Evolutionary conservation across 106 monocot species (phyloP), one percentile per base, ranked within the genome.

Genomic region (Phalaenopsis equestris): DNA sequence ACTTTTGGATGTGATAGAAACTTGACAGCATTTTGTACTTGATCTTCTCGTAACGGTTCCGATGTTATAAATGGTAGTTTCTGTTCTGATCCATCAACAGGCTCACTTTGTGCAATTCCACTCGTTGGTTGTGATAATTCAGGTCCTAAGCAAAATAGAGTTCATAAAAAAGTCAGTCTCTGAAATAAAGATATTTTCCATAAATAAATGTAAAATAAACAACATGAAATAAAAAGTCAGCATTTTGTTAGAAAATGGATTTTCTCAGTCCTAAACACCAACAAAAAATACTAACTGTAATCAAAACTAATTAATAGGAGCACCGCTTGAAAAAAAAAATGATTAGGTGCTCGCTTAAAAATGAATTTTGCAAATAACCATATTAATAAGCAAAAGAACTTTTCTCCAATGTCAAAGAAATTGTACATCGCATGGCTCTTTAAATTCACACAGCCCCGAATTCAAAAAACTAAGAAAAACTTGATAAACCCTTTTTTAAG

Each of bases 1-100:
- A 99, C 99, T 89, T 84, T 95, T 24, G 95, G 99, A 84, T 99
- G 94, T 56, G 91, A 93, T 8, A 99, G 82, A 87, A 99, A 99
- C 43, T 95, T 95, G 23, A 95, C 91, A 72, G 99, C 99, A 87
- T 99, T 99, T 76, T 95, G 88, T 30, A 99, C 90, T 91, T 99
- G 95, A 21, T 99, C 99, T 77, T 99, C 99, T 55, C 99, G 85
- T 72, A 99, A 81, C 30, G 92, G 92, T 75, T 90, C 85, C 3
- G 87, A 77, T 57, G 61, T 79, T 37, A 82, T 58, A 88, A 87
- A 70, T 16, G 82, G 80, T 58, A 86, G 75, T 46, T 81, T 91
- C 64, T 57, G 83, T 19, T 81, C 76, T 57, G 81, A 78, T 47
- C 86, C 91, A 83, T 78, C 85, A 48, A 61, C 42, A 57, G 45